Conservation (phyloP, 306 rosid species). For the Vicia sativa region DNA sequence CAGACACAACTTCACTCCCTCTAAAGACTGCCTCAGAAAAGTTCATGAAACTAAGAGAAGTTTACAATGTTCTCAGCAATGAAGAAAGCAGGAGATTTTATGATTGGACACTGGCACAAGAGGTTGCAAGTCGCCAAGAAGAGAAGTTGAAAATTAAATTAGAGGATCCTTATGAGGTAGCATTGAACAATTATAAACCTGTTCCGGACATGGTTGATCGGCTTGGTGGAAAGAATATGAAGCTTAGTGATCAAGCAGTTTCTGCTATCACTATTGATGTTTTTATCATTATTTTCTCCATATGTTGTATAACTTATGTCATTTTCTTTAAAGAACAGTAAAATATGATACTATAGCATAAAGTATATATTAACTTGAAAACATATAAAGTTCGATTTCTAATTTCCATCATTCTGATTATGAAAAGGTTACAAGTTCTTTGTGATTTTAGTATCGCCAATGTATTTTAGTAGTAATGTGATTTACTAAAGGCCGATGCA, state of each 20-base stretch:
- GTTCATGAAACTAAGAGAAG: slow-evolving; percentile 73
- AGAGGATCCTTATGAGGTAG: slow-evolving; percentile 69
- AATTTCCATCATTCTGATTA: slow-evolving; percentile 31
- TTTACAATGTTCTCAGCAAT: slow-evolving; percentile 64
- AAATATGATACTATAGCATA: too few relatives aligned
- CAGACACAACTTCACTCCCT: slow-evolving; percentile 97
- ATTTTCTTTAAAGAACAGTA: slow-evolving; percentile 52
- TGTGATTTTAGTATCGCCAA: too few relatives aligned
- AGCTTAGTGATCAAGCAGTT: slow-evolving; percentile 76
- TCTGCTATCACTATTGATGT: slow-evolving; percentile 78
- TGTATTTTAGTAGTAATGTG: too few relatives aligned
- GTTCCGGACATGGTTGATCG: slow-evolving; percentile 84
- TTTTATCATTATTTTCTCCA: slow-evolving; percentile 63
- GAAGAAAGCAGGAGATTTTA: slow-evolving; percentile 74
- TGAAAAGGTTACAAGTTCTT: slow-evolving; percentile 33
- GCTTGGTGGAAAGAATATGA: slow-evolving; percentile 74
- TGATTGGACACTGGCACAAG: slow-evolving; percentile 91
- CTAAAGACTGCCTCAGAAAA: slow-evolving; percentile 76
- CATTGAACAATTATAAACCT: slow-evolving; percentile 48
- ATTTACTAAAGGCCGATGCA: too few relatives aligned
- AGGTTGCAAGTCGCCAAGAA: slow-evolving; percentile 77
- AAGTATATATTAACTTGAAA: too few relatives aligned
- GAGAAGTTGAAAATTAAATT: slow-evolving; percentile 71
- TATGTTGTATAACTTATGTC: slow-evolving; percentile 59
- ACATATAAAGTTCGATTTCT: too few relatives aligned